phyloP scores from a whole-genome alignment of 257 asterid genomes.

The Capsicum chinense region DNA sequence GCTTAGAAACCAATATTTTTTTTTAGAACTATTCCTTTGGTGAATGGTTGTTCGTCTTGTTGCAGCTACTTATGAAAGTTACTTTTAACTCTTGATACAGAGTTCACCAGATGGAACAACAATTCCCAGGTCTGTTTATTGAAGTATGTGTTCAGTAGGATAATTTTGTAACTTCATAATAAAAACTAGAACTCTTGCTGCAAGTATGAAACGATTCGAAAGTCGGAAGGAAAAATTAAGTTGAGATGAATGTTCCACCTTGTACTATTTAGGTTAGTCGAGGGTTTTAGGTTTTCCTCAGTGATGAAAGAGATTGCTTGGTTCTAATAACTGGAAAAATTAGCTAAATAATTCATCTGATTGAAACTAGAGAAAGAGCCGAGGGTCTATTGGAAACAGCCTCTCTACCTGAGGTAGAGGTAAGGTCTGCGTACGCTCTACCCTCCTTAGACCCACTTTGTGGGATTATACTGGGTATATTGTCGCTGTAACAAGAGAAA shows the following conservation, averaged over 20 bases:
- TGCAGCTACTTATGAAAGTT: constrained; percentile 15
- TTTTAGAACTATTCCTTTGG: neutral
- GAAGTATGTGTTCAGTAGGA: neutral
- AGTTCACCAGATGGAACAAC: neutral
- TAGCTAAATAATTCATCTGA: neutral
- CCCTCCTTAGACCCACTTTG: too few relatives aligned
- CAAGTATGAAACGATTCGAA: neutral
- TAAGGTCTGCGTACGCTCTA: too few relatives aligned
- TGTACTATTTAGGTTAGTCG: constrained; percentile 17
- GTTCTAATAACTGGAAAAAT: neutral
- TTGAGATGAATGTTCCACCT: constrained; percentile 1
- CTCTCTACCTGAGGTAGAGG: too few relatives aligned
- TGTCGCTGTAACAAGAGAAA: neutral
- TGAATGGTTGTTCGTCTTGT: constrained; percentile 6
- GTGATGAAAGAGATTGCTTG: constrained; percentile 16
- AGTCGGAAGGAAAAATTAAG: constrained; percentile 6
- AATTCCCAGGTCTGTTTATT: neutral
- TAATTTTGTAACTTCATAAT: neutral
- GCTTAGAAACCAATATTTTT: neutral
- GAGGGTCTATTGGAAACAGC: too few relatives aligned
- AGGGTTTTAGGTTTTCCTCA: constrained; percentile 18
- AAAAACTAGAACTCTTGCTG: constrained; percentile 16
- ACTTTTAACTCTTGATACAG: constrained; percentile 10
- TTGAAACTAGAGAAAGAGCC: constrained; percentile 12
- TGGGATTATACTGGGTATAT: too few relatives aligned